Evolutionary conservation across 768 basidiomycete species (phyloP).

Genomic region (Lentinula aciculospora): DNA sequence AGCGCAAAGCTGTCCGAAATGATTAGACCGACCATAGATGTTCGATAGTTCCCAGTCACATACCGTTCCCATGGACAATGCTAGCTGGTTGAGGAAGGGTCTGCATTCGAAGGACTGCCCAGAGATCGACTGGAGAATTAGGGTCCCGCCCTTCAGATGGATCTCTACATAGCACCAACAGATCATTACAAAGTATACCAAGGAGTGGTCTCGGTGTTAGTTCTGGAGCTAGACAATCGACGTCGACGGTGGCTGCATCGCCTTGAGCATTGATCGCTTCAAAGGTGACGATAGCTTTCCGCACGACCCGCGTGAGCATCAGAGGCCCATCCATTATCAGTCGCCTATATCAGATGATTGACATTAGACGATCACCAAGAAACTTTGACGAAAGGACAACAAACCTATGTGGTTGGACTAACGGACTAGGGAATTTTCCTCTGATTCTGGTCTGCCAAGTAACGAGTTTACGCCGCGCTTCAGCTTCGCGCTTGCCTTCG

Average conservation of each 20-base stretch:
- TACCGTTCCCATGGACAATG: constrained; percentile 84
- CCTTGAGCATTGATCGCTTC: constrained; percentile 76
- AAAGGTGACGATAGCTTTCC: constrained; percentile 76
- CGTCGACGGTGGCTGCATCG: constrained; percentile 75
- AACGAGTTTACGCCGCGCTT: constrained; percentile 86
- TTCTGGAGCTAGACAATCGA: constrained; percentile 88
- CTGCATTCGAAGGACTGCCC: constrained; percentile 95
- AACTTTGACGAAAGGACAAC: constrained; percentile 13
- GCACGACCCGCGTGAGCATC: constrained; percentile 82
- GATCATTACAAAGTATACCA: constrained; percentile 88
- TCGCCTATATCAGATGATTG: constrained; percentile 41
- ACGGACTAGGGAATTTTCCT: constrained; percentile 91
- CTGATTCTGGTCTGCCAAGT: constrained; percentile 88
- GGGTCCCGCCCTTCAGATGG: constrained; percentile 78
- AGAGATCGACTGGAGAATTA: constrained; percentile 76
- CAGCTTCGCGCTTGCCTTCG: constrained; percentile 94
- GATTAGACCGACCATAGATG: constrained; percentile 1
- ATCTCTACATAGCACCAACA: constrained; percentile 88
- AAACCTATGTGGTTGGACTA: constrained; percentile 96
- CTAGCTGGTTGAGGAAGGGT: constrained; percentile 87
- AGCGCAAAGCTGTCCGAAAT: constrained; percentile 55
- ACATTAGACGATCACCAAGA: constrained; percentile 4
- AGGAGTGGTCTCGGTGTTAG: constrained; percentile 72
- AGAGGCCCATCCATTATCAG: constrained; percentile 91
- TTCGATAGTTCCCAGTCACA: constrained; percentile 4